These are phyloP conservation scores for Cercospora sp. DNA, from an alignment of 2,329 filamentous ascomycete species.

Conservation along the genomic window DNA sequence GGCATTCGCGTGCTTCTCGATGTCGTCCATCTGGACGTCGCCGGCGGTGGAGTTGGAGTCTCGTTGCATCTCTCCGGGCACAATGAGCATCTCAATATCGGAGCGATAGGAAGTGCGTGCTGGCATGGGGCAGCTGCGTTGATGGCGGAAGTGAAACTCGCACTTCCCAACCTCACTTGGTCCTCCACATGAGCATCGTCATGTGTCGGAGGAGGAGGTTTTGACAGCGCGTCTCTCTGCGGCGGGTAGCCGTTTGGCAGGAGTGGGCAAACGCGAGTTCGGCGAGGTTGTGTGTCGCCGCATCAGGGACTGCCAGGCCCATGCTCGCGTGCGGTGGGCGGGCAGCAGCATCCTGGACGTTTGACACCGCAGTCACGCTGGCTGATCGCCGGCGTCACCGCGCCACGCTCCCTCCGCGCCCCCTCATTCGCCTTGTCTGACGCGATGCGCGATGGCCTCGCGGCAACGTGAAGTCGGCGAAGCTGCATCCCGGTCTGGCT, in stretches of 20 bases:
- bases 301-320: not conserved
- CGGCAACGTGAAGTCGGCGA: not conserved
- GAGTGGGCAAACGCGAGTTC: conserved; percentile 15
- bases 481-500: not conserved
- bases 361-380: not conserved
- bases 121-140: conserved; percentile 18
- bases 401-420: not conserved
- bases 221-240: not conserved
- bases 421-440: not conserved
- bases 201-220: conserved; percentile 10
- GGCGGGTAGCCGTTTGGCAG: conserved; percentile 8
- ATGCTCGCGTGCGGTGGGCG: not conserved
- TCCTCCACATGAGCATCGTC: conserved; percentile 10
- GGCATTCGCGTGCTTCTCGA: conserved; percentile 24
- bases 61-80: conserved; percentile 18
- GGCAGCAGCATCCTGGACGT: not conserved
- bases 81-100: conserved; percentile 30
- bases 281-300: conserved; percentile 16
- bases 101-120: conserved; percentile 22
- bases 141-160: conserved; percentile 7
- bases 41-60: conserved; percentile 16
- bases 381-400: not conserved
- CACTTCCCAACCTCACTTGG: conserved; percentile 4
- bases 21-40: conserved; percentile 20
- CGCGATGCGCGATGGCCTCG: not conserved